Percentiles rank a stretch among this genome's conserved stretches.
Conservation (phyloP, 2,329 filamentous ascomycete species). For the Talaromyces sp. region DNA sequence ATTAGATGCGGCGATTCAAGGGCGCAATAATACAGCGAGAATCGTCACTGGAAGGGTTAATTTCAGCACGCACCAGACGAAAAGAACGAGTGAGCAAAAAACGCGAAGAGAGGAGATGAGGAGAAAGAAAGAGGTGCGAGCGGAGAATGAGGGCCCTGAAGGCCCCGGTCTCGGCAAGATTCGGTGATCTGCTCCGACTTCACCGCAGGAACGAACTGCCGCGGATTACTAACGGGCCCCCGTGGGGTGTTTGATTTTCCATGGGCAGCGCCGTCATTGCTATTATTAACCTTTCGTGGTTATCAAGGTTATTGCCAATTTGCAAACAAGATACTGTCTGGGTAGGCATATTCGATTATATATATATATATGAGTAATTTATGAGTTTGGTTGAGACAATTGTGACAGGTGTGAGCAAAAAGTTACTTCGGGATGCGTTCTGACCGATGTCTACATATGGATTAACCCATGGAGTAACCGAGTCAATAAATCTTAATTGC, state of each 20-base stretch:
- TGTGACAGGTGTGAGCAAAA: too few relatives aligned
- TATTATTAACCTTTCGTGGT: too few relatives aligned
- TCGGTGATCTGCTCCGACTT: slow-evolving; percentile 17
- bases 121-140: slow-evolving; percentile 12
- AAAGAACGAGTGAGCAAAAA: slow-evolving; percentile 5
- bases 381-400: too few relatives aligned
- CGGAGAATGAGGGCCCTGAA: slow-evolving; percentile 11
- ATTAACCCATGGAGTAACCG: too few relatives aligned
- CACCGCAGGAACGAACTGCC: slow-evolving; percentile 20
- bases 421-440: too few relatives aligned
- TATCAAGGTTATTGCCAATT: too few relatives aligned
- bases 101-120: background rate
- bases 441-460: too few relatives aligned
- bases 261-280: background rate
- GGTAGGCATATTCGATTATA: too few relatives aligned
- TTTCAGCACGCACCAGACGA: slow-evolving; percentile 6
- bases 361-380: too few relatives aligned
- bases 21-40: background rate
- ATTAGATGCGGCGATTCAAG: background rate
- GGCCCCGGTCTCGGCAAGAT: slow-evolving; percentile 24
- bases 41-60: background rate
- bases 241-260: slow-evolving; percentile 16
- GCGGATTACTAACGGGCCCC: slow-evolving; percentile 14
- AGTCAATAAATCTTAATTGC: too few relatives aligned
- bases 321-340: too few relatives aligned